These are phyloP conservation scores for Hortaea werneckii DNA, from an alignment of 2,329 filamentous ascomycete genomes.

Conservation along the genomic window DNA sequence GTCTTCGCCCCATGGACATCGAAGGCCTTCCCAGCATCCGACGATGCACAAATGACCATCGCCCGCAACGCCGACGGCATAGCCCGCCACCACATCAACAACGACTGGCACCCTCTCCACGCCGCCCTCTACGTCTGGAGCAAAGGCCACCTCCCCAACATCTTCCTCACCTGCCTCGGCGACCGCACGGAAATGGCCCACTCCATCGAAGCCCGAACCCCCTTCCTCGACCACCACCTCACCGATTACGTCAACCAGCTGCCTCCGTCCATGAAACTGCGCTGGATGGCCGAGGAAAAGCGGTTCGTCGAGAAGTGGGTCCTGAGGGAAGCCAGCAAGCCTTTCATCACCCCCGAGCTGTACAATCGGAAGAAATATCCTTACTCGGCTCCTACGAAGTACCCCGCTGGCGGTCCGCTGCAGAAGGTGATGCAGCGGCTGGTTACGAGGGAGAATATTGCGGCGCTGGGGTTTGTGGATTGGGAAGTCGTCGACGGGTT, in stretches of 20 bases:
- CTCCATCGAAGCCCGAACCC: constrained; percentile 31
- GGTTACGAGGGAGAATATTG: constrained; percentile 16
- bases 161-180: constrained; percentile 34
- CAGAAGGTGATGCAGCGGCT: constrained; percentile 10
- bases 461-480: constrained; percentile 20
- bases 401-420: constrained; percentile 11
- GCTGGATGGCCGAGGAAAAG: constrained; percentile 11
- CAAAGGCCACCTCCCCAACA: constrained; percentile 28
- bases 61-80: constrained; percentile 22
- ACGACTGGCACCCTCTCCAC: constrained; percentile 33
- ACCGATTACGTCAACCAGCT: constrained; percentile 31
- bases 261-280: constrained; percentile 19
- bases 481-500: constrained; percentile 27
- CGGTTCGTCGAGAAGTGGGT: constrained; percentile 16
- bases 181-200: constrained; percentile 39
- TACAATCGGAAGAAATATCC: constrained; percentile 16
- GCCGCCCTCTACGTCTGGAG: constrained; percentile 30
- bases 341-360: constrained; percentile 18
- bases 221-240: constrained; percentile 32
- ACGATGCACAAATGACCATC: constrained; percentile 27
- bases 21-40: constrained; percentile 16
- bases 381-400: constrained; percentile 15
- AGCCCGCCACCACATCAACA: constrained; percentile 5
- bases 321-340: constrained; percentile 15
- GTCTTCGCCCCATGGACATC: constrained; percentile 28